Evolutionary conservation across 225 moss, liverwort and hornwort species (phyloP).

Genomic region (Sphagnum contortum): DNA sequence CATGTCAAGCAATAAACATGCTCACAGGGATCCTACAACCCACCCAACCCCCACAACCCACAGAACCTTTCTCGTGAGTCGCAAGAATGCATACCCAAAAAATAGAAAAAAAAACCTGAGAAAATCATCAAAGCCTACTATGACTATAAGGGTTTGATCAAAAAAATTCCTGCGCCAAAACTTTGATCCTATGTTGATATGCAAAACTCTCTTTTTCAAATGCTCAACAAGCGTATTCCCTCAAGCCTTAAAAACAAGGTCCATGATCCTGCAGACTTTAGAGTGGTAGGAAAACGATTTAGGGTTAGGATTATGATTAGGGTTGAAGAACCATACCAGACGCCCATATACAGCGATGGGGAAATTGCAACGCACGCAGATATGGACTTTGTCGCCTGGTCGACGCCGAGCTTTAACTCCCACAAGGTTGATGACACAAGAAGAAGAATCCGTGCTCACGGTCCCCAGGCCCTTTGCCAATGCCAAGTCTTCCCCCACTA

Average conservation of each 20-base stretch:
- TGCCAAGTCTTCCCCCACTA: slow-evolving; percentile 55
- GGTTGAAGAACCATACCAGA: slow-evolving; percentile 37
- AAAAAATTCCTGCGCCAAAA: background rate
- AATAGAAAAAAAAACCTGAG: background rate
- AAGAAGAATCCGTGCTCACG: slow-evolving; percentile 41
- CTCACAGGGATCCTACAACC: slow-evolving; percentile 86
- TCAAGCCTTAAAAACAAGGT: too few relatives aligned
- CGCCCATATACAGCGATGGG: slow-evolving; percentile 95
- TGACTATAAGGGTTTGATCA: background rate
- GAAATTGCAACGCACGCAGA: slow-evolving; percentile 92
- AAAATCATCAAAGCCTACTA: background rate
- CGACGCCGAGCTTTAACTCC: slow-evolving; percentile 61
- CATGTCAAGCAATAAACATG: slow-evolving; percentile 96
- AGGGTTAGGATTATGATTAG: too few relatives aligned
- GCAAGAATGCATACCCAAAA: background rate
- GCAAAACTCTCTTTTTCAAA: too few relatives aligned
- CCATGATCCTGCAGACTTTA: too few relatives aligned
- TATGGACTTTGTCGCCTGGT: slow-evolving; percentile 87
- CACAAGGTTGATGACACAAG: slow-evolving; percentile 45
- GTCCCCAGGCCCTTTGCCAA: slow-evolving; percentile 61
- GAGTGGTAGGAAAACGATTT: too few relatives aligned
- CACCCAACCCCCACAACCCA: slow-evolving; percentile 6
- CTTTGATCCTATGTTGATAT: too few relatives aligned
- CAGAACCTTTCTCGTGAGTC: background rate
- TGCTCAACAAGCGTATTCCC: too few relatives aligned